These are phyloP conservation scores for Isatis lusitanica DNA, from an alignment of 441 rosid species.

Conservation along the genomic window DNA sequence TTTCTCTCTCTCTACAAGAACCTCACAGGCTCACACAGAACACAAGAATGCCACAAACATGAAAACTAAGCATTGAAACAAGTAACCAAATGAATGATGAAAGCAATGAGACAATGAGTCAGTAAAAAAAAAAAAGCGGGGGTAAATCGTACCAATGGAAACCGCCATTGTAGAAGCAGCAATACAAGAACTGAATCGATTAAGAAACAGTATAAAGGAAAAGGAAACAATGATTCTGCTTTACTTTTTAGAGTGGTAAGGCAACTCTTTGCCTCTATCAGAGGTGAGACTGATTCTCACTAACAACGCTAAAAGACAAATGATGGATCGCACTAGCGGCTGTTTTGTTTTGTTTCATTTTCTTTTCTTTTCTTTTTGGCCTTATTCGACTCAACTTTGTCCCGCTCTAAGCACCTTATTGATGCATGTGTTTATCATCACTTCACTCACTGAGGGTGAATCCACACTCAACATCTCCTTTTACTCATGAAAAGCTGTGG, in stretches of 20 bases:
- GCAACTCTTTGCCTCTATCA: not conserved
- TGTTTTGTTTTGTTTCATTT: too few species aligned
- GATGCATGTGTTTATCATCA: too few species aligned
- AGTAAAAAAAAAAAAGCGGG: not conserved
- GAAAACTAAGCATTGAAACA: not conserved
- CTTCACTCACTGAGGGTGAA: too few species aligned
- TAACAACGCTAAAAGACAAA: conserved; percentile 8
- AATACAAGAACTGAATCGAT: not conserved
- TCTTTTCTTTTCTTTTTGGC: not conserved
- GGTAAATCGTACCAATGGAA: conserved; percentile 19
- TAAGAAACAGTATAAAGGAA: too few species aligned
- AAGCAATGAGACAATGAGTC: not conserved
- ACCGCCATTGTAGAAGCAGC: conserved; percentile 33
- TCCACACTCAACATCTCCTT: too few species aligned
- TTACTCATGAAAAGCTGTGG: too few species aligned
- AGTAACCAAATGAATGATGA: not conserved
- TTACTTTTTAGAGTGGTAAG: too few species aligned
- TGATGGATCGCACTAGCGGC: conserved; percentile 7
- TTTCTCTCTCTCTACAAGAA: not conserved
- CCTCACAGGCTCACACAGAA: conserved; percentile 2
- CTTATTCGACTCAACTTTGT: not conserved
- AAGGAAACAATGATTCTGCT: too few species aligned
- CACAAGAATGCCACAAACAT: conserved; percentile 3
- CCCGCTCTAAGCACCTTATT: too few species aligned
- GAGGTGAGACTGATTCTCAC: conserved; percentile 1